Conservation (phyloP, 176 grass and related monocot genomes). For the Aechmea fasciata region DNA sequence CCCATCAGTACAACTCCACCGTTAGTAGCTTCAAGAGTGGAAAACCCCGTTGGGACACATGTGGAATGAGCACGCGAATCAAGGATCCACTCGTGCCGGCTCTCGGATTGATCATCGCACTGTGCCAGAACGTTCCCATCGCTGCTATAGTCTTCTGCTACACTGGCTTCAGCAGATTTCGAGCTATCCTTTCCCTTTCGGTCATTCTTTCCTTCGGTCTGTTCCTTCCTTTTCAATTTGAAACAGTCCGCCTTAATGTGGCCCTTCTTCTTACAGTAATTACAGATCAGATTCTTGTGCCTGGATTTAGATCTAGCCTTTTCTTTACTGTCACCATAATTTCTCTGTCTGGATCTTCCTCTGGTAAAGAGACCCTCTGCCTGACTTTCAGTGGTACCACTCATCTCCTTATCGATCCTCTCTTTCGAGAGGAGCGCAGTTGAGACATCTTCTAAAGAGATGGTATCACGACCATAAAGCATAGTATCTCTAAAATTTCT, state of each 20-base stretch:
- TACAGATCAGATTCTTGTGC: not conserved
- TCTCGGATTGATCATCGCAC: no score
- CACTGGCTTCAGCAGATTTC: not conserved
- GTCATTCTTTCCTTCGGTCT: not conserved
- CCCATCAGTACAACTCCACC: constrained; percentile 7
- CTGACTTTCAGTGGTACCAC: no score
- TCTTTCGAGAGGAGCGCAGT: no score
- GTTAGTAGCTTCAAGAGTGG: not conserved
- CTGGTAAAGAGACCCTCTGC: not conserved
- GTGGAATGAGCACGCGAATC: constrained; percentile 6
- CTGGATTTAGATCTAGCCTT: not conserved
- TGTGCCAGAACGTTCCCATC: not conserved
- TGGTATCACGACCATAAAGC: no score
- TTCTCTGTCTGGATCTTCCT: not conserved
- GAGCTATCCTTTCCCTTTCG: not conserved
- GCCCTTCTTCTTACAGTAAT: no score
- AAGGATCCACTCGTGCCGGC: not conserved
- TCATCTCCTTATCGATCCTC: no score
- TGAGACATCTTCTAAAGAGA: no score
- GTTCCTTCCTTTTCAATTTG: not conserved
- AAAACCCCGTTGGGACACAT: constrained; percentile 13
- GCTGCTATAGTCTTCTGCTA: not conserved
- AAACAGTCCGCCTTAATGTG: not conserved
- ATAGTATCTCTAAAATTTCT: no score
- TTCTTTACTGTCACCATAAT: not conserved